Base-by-base conservation (phyloP, 139 green algal species). In the Spirogloea muscicola region DNA sequence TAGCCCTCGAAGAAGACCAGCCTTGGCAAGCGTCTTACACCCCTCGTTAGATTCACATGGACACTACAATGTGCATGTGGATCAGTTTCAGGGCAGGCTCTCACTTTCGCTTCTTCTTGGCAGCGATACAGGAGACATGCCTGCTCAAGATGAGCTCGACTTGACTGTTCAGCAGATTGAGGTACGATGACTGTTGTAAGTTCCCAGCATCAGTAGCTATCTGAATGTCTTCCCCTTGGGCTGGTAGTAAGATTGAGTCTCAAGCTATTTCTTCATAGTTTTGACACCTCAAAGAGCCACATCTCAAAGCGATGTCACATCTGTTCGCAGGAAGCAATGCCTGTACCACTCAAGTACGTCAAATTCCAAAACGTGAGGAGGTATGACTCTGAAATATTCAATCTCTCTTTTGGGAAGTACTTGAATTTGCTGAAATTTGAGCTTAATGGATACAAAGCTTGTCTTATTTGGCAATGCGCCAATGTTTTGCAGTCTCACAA, bases 291-390 rank as follows among this genome's bases (percentile, higher is more conserved):
- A 63, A 34, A 10, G 29, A 40, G 16, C 16, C 10, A 34, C 16
- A 63, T 38, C 55, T 63, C 10, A 37, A 25, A 9, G 49, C 13
- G 9, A 25, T 7, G 33, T 68, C 39, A 27, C 16, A 5, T 68
- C 16, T 25, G 5, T 9, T n/a, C 29, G 25, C 49, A 67, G 49
- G 51, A 81, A 49, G 78, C 42, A 2, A 82, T 80, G 44, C 40
- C 64, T 37, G 74, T 75, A 44, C 74, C 38, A 71, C 77, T 83
- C 55, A 73, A 84, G 51, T 84, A 84, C 36, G 91, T 94, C 3
- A 94, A 94, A 74, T 94, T 94, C 58, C 83, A 87, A 59, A 84
- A 68, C 39, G 88, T 95, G 13, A 88, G 83, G 29, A 79, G 68
- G 1, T 64, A 92, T 16, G 85, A 66, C 33, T n/a, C n/a, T n/a